These are phyloP conservation scores for Dinochytrium kinnereticum DNA, from an alignment of 371 early-diverging fungal species.

Conservation along the genomic window DNA sequence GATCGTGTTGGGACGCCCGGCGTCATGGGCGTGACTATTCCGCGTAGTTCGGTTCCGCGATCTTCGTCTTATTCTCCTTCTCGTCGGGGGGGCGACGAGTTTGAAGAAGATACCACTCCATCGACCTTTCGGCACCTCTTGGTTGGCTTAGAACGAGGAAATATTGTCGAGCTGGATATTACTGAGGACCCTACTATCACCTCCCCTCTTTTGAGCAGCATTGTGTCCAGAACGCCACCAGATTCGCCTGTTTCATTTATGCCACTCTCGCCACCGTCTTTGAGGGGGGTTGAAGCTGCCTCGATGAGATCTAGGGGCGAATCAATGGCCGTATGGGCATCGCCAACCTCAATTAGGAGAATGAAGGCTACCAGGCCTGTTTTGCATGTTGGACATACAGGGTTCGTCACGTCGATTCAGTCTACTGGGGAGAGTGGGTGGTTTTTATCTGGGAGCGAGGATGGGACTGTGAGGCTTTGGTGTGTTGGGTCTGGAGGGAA, in stretches of 20 bases:
- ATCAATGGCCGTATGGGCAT: too few species aligned
- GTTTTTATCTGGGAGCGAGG: slow-evolving; percentile 6
- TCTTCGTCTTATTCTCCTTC: background rate
- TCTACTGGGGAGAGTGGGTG: background rate
- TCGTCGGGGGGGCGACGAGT: background rate
- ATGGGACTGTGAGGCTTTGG: slow-evolving; percentile 9
- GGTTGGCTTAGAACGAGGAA: background rate
- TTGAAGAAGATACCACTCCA: background rate
- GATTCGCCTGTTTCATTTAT: too few species aligned
- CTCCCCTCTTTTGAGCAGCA: too few species aligned
- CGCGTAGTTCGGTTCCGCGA: background rate
- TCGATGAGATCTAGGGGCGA: too few species aligned
- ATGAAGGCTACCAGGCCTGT: background rate
- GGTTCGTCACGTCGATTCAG: slow-evolving; percentile 2
- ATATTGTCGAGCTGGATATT: background rate
- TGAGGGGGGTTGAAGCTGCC: too few species aligned
- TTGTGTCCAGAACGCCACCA: too few species aligned
- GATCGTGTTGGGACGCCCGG: background rate
- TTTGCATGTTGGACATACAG: background rate
- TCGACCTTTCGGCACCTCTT: background rate
- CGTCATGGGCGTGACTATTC: background rate
- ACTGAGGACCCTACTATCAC: background rate
- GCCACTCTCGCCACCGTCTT: too few species aligned
- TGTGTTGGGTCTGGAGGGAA: background rate
- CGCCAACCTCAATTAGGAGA: background rate